Evolutionary conservation across 306 rosid genomes (phyloP), one percentile per base, ranked within the genome.

Genomic region (Begonia loranthoides): DNA sequence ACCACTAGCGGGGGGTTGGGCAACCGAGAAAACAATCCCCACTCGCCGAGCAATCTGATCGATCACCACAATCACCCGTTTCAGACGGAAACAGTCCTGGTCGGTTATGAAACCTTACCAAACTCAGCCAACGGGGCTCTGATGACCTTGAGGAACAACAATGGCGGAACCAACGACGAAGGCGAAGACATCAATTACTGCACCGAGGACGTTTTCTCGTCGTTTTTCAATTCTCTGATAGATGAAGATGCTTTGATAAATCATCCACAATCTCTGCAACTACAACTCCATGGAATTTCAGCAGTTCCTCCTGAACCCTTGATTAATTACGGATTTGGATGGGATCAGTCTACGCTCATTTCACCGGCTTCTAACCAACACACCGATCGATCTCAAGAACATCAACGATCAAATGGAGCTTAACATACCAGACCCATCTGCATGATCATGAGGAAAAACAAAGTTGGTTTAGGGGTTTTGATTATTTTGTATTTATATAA

Each of bases 191-290:
- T 71, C 1, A 70, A 64, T 54, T 71, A 77, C 34, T 65, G 79
- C 45, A 9, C 67, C 3, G 95, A 87, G 9, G 94, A 82, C 11
- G 70, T 71, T 1, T 79, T 87, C 62, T 77, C 89, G 45, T 82
- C 96, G 36, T 80, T 87, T 57, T 70, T 87, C 51, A 79, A 82
- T 49, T 87, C 96, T 1, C 33, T 77, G 63, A 87, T 83, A 71
- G 77, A 82, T 9, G 94, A 87, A 1, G 96, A 82, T 22, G 77
- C 81, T 12, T 79, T 76, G 52, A 28, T 68, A 15, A 36, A 70
- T 0, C 74, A 65, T 3, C 66, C 64, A 13, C 70, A 71, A 24
- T 49, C 17, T n/a, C 54, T 56, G 33, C 80, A 57, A 1, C 70
- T 43, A 6, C 76, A 68, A 12, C 58, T 64, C 45, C 56, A 55